Evolutionary conservation across 768 basidiomycete genomes (phyloP).

Genomic region (Amanita brunnescens): DNA sequence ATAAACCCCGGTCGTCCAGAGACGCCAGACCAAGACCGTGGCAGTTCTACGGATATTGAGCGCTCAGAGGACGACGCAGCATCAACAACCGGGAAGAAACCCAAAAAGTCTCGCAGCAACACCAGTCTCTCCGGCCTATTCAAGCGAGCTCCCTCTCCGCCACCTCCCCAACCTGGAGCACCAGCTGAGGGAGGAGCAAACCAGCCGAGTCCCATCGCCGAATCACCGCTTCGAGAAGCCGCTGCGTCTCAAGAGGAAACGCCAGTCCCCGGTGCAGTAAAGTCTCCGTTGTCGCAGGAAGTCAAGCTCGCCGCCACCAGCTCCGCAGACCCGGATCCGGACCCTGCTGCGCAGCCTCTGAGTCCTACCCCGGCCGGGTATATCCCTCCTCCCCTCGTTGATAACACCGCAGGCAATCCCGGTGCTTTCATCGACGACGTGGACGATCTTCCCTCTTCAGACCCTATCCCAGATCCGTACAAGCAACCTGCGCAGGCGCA

Average conservation of each 20-base stretch:
- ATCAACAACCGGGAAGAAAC: slow-evolving; percentile 11
- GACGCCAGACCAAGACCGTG: slow-evolving; percentile 17
- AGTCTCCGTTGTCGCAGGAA: slow-evolving; percentile 33
- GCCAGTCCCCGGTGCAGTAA: slow-evolving; percentile 21
- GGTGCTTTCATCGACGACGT: slow-evolving; percentile 46
- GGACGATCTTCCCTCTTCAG: slow-evolving; percentile 30
- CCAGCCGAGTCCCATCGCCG: slow-evolving; percentile 57
- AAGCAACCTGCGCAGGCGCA: background rate
- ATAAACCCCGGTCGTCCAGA: slow-evolving; percentile 29
- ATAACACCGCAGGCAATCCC: slow-evolving; percentile 32
- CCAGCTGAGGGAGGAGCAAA: slow-evolving; percentile 6
- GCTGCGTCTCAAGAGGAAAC: slow-evolving; percentile 24
- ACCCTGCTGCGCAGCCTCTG: background rate
- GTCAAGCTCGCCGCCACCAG: slow-evolving; percentile 9
- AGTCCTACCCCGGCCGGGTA: slow-evolving; percentile 15
- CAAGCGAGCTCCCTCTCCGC: slow-evolving; percentile 14
- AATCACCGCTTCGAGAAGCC: slow-evolving; percentile 56
- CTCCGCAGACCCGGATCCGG: too few species aligned
- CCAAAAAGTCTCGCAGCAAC: slow-evolving; percentile 11
- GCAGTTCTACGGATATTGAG: slow-evolving; percentile 15
- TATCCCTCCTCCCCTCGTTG: slow-evolving; percentile 30
- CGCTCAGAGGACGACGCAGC: slow-evolving; percentile 22
- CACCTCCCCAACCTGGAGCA: slow-evolving; percentile 16
- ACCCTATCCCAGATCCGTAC: slow-evolving; percentile 22
- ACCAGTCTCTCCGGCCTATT: slow-evolving; percentile 10